Conservation (phyloP, 768 basidiomycete genomes). For the Holtermanniella nyarrowii region DNA sequence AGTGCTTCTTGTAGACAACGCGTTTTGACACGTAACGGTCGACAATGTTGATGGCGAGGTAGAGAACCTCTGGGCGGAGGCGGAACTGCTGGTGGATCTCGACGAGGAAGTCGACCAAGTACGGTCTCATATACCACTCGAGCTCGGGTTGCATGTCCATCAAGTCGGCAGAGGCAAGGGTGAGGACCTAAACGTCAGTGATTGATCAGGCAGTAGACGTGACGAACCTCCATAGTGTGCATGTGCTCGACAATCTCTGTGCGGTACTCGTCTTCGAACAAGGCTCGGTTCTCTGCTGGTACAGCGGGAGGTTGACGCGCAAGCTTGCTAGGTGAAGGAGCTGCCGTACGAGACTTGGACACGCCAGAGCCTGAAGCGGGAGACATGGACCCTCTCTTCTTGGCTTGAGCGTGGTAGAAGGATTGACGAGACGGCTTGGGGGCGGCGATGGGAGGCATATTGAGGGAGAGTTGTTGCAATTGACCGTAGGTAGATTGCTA, state of each 20-base stretch:
- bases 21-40: constrained; percentile 98
- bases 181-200: constrained; percentile 51
- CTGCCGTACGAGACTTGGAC: constrained; percentile 3
- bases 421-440: constrained; percentile 20
- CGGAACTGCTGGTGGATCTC: constrained; percentile 98
- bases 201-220: neutral
- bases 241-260: constrained; percentile 89
- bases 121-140: constrained; percentile 97
- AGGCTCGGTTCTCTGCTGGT: constrained; percentile 44
- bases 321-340: constrained; percentile 9
- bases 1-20: constrained; percentile 97
- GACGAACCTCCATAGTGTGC: constrained; percentile 95
- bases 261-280: constrained; percentile 89
- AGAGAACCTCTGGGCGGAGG: constrained; percentile 94
- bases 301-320: constrained; percentile 5
- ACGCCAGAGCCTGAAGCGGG: constrained; percentile 3
- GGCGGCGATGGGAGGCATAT: constrained; percentile 27
- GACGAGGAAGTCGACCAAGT: constrained; percentile 95
- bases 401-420: constrained; percentile 20
- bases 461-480: constrained; percentile 5
- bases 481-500: constrained; percentile 1
- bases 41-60: constrained; percentile 96
- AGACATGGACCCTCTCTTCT: constrained; percentile 25
- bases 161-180: constrained; percentile 82
- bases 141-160: constrained; percentile 99